phyloP scores from a whole-genome alignment of 2,329 filamentous ascomycete genomes.

The Aspergillus uvarum region DNA sequence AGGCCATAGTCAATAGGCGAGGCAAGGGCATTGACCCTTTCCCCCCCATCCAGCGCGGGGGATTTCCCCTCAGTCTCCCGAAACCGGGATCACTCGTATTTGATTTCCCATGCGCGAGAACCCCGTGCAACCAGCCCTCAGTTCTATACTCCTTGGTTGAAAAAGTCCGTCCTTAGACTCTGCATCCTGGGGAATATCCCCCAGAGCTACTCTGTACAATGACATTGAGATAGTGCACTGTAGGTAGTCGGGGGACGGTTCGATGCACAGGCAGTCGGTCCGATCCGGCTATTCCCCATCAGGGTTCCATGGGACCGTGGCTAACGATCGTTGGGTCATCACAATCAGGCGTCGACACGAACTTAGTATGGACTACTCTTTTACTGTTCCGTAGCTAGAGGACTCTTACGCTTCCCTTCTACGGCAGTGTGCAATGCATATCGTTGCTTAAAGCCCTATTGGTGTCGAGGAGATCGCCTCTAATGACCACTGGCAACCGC shows the following conservation, averaged over 20 bases:
- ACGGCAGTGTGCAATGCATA: not conserved
- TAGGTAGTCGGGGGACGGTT: not conserved
- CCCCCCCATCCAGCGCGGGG: not conserved
- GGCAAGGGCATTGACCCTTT: slow-evolving; percentile 4
- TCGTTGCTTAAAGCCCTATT: not conserved
- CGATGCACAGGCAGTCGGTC: slow-evolving; percentile 15
- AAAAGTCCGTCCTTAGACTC: not conserved
- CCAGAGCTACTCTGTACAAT: not conserved
- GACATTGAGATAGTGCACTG: not conserved
- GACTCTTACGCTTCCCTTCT: not conserved
- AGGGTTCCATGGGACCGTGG: slow-evolving; percentile 17
- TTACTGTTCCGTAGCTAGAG: not conserved
- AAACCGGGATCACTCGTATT: slow-evolving; percentile 4
- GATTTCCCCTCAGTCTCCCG: not conserved
- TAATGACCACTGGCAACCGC: not conserved
- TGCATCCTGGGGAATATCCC: too few species aligned
- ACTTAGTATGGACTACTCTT: not conserved
- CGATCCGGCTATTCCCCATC: slow-evolving; percentile 18
- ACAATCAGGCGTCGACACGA: slow-evolving; percentile 14
- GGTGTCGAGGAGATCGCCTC: not conserved
- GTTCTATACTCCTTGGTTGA: not conserved
- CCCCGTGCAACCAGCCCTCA: not conserved
- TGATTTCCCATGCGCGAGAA: not conserved
- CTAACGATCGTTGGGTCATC: slow-evolving; percentile 1
- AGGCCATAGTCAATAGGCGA: not conserved